Evolutionary conservation across 1,284 basidiomycete species (phyloP).

Genomic region (Cystobasidiaceae sp.): DNA sequence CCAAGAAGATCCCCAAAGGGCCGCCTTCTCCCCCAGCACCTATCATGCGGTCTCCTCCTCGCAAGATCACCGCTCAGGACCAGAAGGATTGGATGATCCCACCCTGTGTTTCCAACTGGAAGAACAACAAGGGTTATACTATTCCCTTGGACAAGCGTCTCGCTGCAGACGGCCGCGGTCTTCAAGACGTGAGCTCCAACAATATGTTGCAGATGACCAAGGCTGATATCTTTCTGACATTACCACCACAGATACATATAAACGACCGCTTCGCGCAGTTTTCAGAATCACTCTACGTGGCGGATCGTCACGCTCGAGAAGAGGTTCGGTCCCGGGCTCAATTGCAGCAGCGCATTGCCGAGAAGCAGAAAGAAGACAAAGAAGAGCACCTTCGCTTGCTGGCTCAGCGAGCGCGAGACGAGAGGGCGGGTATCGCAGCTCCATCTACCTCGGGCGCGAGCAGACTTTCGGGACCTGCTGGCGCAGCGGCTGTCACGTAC

Average conservation of each 20-base stretch:
- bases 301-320: constrained; percentile 96
- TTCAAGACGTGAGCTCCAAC: constrained; percentile 78
- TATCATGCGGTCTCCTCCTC: constrained; percentile 89
- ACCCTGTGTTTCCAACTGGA: constrained; percentile 99
- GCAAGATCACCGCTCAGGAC: constrained; percentile 91
- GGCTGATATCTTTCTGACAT: no score
- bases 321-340: constrained; percentile 92
- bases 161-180: constrained; percentile 91
- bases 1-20: constrained; percentile 95
- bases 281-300: constrained; percentile 89
- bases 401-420: constrained; percentile 91
- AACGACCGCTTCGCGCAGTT: constrained; percentile 99
- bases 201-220: neutral
- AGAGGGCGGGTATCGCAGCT: constrained; percentile 66
- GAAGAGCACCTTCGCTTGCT: constrained; percentile 92
- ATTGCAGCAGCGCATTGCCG: constrained; percentile 96
- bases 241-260: constrained; percentile 74
- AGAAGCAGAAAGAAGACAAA: constrained; percentile 95
- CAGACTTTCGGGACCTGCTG: constrained; percentile 36
- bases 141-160: constrained; percentile 97
- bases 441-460: constrained; percentile 46
- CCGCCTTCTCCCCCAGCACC: constrained; percentile 95
- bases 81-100: constrained; percentile 99
- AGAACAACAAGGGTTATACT: constrained; percentile 99
- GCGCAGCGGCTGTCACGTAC: constrained; percentile 30